Evolutionary conservation across 768 basidiomycete species (phyloP).

Genomic region (Russula virescens): DNA sequence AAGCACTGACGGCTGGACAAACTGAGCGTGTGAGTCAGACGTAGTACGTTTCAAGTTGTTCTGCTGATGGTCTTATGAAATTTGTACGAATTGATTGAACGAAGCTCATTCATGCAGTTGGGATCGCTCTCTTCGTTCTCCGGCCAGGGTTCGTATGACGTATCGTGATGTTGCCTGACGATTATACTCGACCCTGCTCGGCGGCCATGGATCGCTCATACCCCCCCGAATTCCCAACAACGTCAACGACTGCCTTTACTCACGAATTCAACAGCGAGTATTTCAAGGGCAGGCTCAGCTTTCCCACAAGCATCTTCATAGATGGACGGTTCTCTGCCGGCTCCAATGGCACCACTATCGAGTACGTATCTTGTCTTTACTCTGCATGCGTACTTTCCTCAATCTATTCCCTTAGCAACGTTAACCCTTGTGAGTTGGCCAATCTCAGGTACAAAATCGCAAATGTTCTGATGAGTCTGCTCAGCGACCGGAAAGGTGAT

Average conservation of each 20-base stretch:
- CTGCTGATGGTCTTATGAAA: too few species aligned
- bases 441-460: background rate
- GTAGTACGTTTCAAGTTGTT: too few species aligned
- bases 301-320: constrained; percentile 69
- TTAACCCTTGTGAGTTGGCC: constrained; percentile 46
- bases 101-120: too few species aligned
- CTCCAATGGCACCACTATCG: constrained; percentile 52
- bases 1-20: too few species aligned
- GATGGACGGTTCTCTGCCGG: constrained; percentile 60
- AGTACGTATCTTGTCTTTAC: constrained; percentile 41
- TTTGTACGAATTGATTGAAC: too few species aligned
- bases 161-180: too few species aligned
- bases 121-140: too few species aligned
- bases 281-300: constrained; percentile 52
- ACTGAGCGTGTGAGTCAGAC: too few species aligned
- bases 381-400: background rate
- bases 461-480: background rate
- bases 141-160: too few species aligned
- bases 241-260: constrained; percentile 39
- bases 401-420: constrained; percentile 36
- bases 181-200: background rate
- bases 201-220: background rate
- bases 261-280: constrained; percentile 48
- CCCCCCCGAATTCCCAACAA: constrained; percentile 20
- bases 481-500: constrained; percentile 51